Base-by-base conservation (phyloP, 2,329 filamentous ascomycete species). In the Botrytis tulipae region DNA sequence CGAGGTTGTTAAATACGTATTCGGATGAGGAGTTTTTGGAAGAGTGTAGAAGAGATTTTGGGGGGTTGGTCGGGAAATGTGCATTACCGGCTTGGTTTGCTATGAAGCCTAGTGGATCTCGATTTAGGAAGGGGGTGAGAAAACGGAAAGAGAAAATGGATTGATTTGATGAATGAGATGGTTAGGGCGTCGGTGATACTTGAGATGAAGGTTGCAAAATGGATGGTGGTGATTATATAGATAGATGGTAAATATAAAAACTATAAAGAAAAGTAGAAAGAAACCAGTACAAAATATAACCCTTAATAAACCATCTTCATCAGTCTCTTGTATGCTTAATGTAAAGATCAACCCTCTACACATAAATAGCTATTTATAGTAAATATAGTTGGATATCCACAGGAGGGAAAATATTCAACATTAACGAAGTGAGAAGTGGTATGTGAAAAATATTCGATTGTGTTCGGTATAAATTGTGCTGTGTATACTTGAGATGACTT, bases 51-150 rank as follows among this genome's bases (percentile, higher is more conserved):
- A 57, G 46, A n/a, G 44, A 65, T 32, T 71, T 71, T 54, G 35
- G 25, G n/a, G 44, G 59, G 4, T n/a, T 71, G 25, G 70, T 71
- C 1, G 70, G 70, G 6, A 65, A 71, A 25, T 71, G 70, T 32
- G 70, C 70, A n/a, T 46, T 71, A 7, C 70, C 70, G 6, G 70
- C 70, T 71, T 71, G 70, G 70, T 71, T 71, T 40, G 35, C 70
- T 29, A 71, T 71, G 70, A 71, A n/a, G n/a, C 70, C 70, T 12
- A 65, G 10, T 37, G 22, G 12, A 1, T 57, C 59, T 5, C 32
- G 42, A 35, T 65, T 65, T 29, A 20, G 6, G 18, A 71, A 71
- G 48, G 29, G 5, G 12, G 12, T 8, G 40, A 40, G 29, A 10
- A 46, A 25, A 1, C 14, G 22, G 20, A 46, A 37, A 10, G 37